Conservation (phyloP, 768 basidiomycete genomes). For the Ramaria sp. region DNA sequence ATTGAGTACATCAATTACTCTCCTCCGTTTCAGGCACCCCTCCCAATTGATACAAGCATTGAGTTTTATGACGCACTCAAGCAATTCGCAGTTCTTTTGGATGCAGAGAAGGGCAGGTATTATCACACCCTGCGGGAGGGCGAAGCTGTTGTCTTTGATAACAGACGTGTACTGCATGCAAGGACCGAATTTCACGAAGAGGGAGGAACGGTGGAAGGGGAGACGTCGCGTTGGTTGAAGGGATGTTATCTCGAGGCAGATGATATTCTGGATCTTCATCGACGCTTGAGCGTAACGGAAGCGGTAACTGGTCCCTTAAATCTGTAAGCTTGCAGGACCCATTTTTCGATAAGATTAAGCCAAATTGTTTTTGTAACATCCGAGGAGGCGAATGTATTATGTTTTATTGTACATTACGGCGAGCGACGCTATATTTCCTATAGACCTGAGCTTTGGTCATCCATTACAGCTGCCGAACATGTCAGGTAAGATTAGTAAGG, state of each 20-base stretch:
- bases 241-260: slow-evolving; percentile 46
- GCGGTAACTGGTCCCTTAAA: background rate
- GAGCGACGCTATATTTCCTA: too few species aligned
- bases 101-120: slow-evolving; percentile 39
- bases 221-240: slow-evolving; percentile 76
- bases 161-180: slow-evolving; percentile 81
- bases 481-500: too few species aligned
- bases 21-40: slow-evolving; percentile 88
- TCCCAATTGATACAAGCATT: slow-evolving; percentile 40
- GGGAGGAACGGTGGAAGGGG: slow-evolving; percentile 28
- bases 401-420: too few species aligned
- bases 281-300: background rate
- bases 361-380: too few species aligned
- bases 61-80: slow-evolving; percentile 53
- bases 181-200: slow-evolving; percentile 62
- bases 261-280: slow-evolving; percentile 38
- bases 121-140: slow-evolving; percentile 67
- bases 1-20: slow-evolving; percentile 80
- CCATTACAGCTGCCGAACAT: too few species aligned
- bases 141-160: slow-evolving; percentile 87
- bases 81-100: slow-evolving; percentile 48
- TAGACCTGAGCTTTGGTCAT: too few species aligned
- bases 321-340: too few species aligned
- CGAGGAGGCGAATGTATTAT: too few species aligned
- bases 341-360: too few species aligned